Evolutionary conservation across 169 alveolate species (phyloP).

Genomic region (Toxoplasma gondii): DNA sequence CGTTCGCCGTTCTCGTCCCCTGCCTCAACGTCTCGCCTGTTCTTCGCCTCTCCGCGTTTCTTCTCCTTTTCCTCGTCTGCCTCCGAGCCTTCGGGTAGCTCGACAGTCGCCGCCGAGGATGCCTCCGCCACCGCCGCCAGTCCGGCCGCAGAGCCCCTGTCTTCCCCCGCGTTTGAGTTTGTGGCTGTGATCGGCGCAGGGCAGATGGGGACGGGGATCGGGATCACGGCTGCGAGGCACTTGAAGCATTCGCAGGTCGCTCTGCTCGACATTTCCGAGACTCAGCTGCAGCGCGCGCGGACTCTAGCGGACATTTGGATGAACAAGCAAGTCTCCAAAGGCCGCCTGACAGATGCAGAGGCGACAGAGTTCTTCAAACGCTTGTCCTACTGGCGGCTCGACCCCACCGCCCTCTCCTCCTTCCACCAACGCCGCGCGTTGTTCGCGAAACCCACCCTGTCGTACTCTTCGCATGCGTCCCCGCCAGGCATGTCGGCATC

Average conservation of each 20-base stretch:
- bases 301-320: conserved; percentile 79
- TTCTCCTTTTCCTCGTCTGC: not conserved
- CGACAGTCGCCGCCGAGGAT: not conserved
- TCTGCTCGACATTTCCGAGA: conserved; percentile 75
- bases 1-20: not conserved
- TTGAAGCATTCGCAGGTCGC: conserved; percentile 71
- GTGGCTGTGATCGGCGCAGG: conserved; percentile 89
- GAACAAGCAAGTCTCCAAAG: conserved; percentile 78
- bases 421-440: not conserved
- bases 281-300: conserved; percentile 70
- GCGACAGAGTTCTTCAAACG: conserved; percentile 40
- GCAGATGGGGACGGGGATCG: conserved; percentile 92
- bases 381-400: not conserved
- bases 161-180: not conserved
- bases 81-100: not conserved
- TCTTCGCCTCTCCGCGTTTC: not conserved
- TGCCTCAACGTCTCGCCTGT: not conserved
- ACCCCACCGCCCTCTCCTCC: not conserved
- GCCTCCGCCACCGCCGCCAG: not conserved
- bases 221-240: conserved; percentile 81
- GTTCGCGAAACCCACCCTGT: not conserved
- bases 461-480: not conserved
- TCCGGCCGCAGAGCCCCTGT: not conserved
- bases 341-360: conserved; percentile 73
- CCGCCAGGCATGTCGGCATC: not conserved